Conservation (phyloP, 495 filamentous ascomycete species). For the Aspergillus baeticus region DNA sequence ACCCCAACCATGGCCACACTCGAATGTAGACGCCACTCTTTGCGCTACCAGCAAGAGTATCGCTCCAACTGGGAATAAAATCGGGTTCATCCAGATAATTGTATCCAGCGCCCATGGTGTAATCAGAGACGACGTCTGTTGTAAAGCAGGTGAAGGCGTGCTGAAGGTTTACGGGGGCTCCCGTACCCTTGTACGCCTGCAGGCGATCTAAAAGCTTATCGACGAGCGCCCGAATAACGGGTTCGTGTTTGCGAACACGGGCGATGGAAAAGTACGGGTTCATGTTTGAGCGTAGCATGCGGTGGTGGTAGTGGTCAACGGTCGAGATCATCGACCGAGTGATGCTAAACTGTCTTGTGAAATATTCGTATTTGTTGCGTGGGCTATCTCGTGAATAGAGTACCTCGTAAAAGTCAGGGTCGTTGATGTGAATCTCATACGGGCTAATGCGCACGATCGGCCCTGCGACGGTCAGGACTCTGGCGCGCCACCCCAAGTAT, state of each 20-base stretch:
- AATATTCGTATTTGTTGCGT: slow-evolving; percentile 27
- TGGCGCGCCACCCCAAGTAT: neutral
- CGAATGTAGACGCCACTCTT: slow-evolving; percentile 24
- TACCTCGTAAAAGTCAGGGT: slow-evolving; percentile 28
- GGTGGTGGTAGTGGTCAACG: slow-evolving; percentile 25
- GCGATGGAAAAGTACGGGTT: slow-evolving; percentile 32
- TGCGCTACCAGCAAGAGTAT: slow-evolving; percentile 24
- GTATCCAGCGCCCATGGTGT: slow-evolving; percentile 29
- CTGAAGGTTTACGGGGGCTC: slow-evolving; percentile 29
- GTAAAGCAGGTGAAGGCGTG: slow-evolving; percentile 37
- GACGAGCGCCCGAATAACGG: slow-evolving; percentile 26
- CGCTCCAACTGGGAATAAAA: slow-evolving; percentile 32
- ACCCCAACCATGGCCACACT: slow-evolving; percentile 28
- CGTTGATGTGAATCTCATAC: slow-evolving; percentile 24
- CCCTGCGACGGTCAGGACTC: slow-evolving; percentile 14
- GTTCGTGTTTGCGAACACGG: slow-evolving; percentile 30
- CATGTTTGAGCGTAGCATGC: slow-evolving; percentile 25
- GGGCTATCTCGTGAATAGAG: slow-evolving; percentile 17
- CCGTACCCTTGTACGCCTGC: slow-evolving; percentile 25
- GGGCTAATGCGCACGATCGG: slow-evolving; percentile 35
- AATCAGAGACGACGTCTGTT: slow-evolving; percentile 43
- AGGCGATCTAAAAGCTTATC: slow-evolving; percentile 35
- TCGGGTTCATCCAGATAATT: slow-evolving; percentile 36
- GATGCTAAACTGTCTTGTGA: slow-evolving; percentile 18
- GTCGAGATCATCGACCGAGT: slow-evolving; percentile 18